Evolutionary conservation across 371 early-diverging fungal species (phyloP).

Genomic region (Mortierella sp.): DNA sequence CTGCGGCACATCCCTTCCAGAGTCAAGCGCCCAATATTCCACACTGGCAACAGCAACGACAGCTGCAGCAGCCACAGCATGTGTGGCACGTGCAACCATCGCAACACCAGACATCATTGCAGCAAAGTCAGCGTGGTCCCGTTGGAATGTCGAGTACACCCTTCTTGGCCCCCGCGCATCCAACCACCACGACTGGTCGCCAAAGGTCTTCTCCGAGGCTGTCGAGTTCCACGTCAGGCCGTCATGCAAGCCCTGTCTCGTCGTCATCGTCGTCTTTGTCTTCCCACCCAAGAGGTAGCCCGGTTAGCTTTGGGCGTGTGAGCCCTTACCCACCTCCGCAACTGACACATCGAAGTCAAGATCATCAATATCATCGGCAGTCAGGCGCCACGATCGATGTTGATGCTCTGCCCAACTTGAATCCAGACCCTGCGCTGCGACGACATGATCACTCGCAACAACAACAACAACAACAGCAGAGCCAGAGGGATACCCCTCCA

Average conservation of each 20-base stretch:
- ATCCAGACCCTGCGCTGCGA: neutral
- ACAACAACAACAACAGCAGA: neutral
- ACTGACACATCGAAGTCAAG: neutral
- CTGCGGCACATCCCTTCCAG: neutral
- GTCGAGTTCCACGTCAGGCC: neutral
- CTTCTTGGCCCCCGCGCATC: neutral
- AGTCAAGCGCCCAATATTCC: no score
- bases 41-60: slow-evolving; percentile 12
- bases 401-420: neutral
- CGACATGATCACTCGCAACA: neutral
- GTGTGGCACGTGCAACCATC: neutral
- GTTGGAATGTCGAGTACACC: neutral
- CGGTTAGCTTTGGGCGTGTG: neutral
- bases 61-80: slow-evolving; percentile 14
- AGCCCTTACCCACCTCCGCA: neutral
- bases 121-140: neutral
- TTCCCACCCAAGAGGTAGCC: neutral
- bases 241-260: neutral
- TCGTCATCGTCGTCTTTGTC: neutral
- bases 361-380: neutral
- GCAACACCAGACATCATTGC: slow-evolving; percentile 1
- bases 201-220: neutral
- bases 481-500: neutral
- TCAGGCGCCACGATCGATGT: neutral
- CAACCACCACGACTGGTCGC: neutral